Conservation (phyloP, 768 basidiomycete genomes). For the Chalciporus piperatus region DNA sequence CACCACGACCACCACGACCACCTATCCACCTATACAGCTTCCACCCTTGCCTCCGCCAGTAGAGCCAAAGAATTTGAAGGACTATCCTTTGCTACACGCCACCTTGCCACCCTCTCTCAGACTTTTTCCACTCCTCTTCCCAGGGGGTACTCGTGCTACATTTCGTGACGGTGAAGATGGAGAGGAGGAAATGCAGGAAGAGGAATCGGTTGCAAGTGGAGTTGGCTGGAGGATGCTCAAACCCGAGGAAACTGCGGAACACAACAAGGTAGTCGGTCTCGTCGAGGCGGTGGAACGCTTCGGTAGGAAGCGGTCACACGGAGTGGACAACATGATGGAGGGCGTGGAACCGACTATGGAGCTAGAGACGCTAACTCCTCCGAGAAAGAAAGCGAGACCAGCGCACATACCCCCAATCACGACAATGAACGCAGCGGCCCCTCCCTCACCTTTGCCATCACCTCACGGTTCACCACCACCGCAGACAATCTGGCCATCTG, state of each 20-base stretch:
- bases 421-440: constrained; percentile 71
- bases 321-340: constrained; percentile 63
- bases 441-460: constrained; percentile 81
- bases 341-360: constrained; percentile 61
- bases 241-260: constrained; percentile 55
- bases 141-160: constrained; percentile 75
- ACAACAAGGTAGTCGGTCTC: constrained; percentile 56
- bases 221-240: constrained; percentile 75
- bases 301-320: constrained; percentile 57
- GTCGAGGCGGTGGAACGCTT: constrained; percentile 82
- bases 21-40: constrained; percentile 83
- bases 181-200: constrained; percentile 67
- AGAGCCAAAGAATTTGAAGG: constrained; percentile 73
- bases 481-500: constrained; percentile 74
- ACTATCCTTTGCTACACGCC: constrained; percentile 75
- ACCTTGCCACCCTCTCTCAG: constrained; percentile 71
- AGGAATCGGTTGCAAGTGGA: constrained; percentile 63
- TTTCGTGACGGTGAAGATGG: constrained; percentile 70
- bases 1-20: constrained; percentile 88
- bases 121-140: constrained; percentile 75
- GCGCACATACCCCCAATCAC: constrained; percentile 57
- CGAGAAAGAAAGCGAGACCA: constrained; percentile 75
- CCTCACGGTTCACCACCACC: constrained; percentile 82
- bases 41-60: constrained; percentile 70
- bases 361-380: constrained; percentile 46